Percentiles rank a stretch among this genome's conserved stretches.
Evolutionary conservation across 2,329 filamentous ascomycete species (phyloP).

Genomic region (Sporothrix luriei): DNA sequence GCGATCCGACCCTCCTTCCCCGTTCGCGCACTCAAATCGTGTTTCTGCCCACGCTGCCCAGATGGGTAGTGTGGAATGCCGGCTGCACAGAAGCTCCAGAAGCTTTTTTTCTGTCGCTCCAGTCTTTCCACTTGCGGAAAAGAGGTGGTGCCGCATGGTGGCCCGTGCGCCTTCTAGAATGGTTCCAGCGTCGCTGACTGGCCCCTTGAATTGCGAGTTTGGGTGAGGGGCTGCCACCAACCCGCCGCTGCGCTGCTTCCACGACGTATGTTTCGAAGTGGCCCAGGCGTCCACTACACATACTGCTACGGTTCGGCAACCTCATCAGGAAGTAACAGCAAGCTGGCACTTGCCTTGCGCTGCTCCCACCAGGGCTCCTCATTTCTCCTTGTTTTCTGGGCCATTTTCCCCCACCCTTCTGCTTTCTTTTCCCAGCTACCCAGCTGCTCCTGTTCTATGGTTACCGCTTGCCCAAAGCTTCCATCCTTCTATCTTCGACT

Average conservation of each 20-base stretch:
- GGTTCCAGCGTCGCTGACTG: conserved; percentile 35
- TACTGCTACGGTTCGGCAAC: neutral
- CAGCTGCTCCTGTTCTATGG: conserved; percentile 7
- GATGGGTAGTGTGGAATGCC: conserved; percentile 24
- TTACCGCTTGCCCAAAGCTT: conserved; percentile 32
- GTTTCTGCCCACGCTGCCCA: conserved; percentile 2
- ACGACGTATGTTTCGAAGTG: conserved; percentile 27
- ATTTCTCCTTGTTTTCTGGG: neutral
- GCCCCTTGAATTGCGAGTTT: conserved; percentile 22
- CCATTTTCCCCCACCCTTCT: neutral
- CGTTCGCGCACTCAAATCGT: conserved; percentile 4
- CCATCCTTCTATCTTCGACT: neutral
- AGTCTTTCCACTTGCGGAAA: conserved; percentile 28
- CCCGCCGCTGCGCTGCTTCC: conserved; percentile 2
- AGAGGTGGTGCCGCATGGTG: conserved; percentile 33
- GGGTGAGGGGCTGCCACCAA: conserved; percentile 19
- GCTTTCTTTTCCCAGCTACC: conserved; percentile 4
- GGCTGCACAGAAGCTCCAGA: conserved; percentile 38
- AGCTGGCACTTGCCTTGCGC: neutral
- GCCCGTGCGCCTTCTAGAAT: conserved; percentile 39
- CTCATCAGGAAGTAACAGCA: conserved; percentile 5
- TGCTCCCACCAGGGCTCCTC: neutral
- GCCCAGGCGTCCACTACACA: neutral
- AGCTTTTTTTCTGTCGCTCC: conserved; percentile 29
- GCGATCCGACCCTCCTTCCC: conserved; percentile 20